Conservation (phyloP, 805 yeast species). For the Candida oleophila region DNA sequence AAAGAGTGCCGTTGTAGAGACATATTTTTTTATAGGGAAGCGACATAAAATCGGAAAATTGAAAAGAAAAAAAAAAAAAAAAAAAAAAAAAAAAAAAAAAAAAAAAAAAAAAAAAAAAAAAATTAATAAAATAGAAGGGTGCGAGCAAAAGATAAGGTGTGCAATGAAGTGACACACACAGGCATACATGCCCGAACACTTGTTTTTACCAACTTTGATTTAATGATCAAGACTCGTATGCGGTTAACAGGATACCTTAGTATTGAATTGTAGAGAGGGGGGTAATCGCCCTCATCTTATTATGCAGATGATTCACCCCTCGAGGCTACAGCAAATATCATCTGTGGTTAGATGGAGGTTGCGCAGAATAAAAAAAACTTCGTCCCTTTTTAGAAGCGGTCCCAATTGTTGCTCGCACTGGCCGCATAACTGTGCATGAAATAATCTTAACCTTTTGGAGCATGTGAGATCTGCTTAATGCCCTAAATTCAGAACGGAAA, state of each 20-base stretch:
- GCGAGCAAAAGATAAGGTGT: background rate
- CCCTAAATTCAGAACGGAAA: background rate
- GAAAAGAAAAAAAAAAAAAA: background rate
- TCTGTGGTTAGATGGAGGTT: background rate
- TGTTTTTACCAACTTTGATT: too few species aligned
- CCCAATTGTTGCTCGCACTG: background rate
- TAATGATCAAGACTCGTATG: too few species aligned
- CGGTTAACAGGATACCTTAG: too few species aligned
- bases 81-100: too few species aligned
- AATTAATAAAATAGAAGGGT: background rate
- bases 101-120: too few species aligned
- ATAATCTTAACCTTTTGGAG: background rate
- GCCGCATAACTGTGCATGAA: background rate
- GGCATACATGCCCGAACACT: too few species aligned
- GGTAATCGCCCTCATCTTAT: too few species aligned
- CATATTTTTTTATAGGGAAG: too few species aligned
- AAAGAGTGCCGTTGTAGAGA: background rate
- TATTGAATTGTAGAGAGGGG: too few species aligned
- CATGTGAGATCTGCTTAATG: background rate
- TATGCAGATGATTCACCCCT: too few species aligned
- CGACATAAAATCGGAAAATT: background rate
- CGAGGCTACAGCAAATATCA: too few species aligned
- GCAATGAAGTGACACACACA: background rate
- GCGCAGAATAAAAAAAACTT: background rate
- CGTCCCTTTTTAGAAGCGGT: background rate